These are phyloP conservation scores for Blastobotrys mokoenaii DNA, from an alignment of 805 yeast genomes.

Conservation along the genomic window DNA sequence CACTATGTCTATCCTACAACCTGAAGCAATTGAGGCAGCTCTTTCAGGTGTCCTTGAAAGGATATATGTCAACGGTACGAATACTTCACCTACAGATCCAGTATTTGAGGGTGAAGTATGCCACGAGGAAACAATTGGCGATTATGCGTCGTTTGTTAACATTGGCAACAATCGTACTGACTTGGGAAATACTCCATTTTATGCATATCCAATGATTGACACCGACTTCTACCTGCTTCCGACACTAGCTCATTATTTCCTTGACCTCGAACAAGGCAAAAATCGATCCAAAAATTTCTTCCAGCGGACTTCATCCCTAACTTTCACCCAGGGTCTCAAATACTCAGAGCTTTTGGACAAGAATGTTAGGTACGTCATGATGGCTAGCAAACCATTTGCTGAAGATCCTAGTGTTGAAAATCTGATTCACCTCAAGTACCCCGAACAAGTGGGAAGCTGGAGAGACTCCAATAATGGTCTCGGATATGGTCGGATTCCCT, in stretches of 20 bases:
- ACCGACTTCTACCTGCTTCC: conserved; percentile 7
- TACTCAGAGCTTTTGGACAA: conserved; percentile 2
- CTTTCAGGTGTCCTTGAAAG: too few relatives aligned
- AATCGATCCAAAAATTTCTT: conserved; percentile 3
- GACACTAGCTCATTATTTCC: conserved; percentile 6
- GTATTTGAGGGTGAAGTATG: conserved; percentile 6
- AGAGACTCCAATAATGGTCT: conserved; percentile 9
- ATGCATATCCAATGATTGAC: conserved; percentile 7
- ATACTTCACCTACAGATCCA: too few relatives aligned
- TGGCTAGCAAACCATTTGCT: conserved; percentile 6
- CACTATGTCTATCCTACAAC: too few relatives aligned
- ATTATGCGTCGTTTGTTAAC: conserved; percentile 9
- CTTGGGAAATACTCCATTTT: conserved; percentile 4
- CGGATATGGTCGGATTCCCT: conserved; percentile 9
- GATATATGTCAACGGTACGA: too few relatives aligned
- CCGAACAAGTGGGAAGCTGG: conserved; percentile 9
- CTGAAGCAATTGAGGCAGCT: too few relatives aligned
- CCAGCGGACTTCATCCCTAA: background rate
- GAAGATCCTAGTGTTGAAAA: conserved; percentile 7
- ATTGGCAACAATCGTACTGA: conserved; percentile 2
- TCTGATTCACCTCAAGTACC: conserved; percentile 5
- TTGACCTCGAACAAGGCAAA: conserved; percentile 4
- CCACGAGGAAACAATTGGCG: conserved; percentile 11
- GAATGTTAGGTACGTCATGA: conserved; percentile 4
- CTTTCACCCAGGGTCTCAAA: conserved; percentile 4